Conservation (phyloP, 345 rosid species). For the Eutrema japonicum region DNA sequence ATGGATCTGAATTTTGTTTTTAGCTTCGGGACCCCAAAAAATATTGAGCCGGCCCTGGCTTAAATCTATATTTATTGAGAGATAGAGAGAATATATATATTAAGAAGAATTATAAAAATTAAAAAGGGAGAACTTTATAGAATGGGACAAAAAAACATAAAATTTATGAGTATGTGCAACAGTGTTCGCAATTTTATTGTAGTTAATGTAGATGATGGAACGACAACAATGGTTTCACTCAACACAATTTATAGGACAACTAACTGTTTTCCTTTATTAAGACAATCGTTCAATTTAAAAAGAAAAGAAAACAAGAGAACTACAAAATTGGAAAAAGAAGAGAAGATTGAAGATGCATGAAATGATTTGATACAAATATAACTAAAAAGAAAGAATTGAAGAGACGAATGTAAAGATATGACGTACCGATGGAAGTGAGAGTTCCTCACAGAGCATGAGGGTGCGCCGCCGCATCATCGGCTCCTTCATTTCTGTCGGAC, state of each 20-base stretch:
- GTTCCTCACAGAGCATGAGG: constrained; percentile 43
- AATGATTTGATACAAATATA: background rate
- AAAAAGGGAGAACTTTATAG: no score
- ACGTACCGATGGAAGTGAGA: constrained; percentile 43
- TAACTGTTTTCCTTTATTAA: background rate
- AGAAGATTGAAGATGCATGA: constrained; percentile 13
- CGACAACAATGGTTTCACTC: background rate
- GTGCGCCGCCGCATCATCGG: constrained; percentile 21
- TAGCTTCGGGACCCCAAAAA: no score
- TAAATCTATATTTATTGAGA: no score
- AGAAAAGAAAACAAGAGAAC: background rate
- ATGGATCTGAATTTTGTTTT: no score
- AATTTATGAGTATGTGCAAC: no score
- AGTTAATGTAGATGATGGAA: background rate
- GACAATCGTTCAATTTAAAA: background rate
- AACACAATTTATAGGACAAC: background rate
- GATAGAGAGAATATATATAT: no score
- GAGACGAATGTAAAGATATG: background rate
- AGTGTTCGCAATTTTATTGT: no score
- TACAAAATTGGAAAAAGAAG: background rate
- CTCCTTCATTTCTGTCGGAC: background rate
- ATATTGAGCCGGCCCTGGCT: no score
- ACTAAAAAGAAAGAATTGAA: background rate
- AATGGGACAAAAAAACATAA: no score
- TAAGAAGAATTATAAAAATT: no score